phyloP scores from a whole-genome alignment of 148 eudicot species.

The Silene conica region DNA sequence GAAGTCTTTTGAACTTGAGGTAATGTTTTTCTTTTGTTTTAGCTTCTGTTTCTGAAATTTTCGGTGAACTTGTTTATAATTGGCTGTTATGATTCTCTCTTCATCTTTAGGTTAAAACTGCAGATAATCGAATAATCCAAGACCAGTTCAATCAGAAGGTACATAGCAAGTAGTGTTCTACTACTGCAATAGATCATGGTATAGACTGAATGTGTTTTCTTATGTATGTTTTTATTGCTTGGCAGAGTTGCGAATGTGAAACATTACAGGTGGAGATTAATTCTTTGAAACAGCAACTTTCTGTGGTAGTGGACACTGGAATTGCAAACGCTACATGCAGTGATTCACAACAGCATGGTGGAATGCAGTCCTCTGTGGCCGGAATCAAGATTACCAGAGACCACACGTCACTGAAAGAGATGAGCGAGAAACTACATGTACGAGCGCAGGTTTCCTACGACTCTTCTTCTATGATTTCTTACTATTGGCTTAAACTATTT shows the following conservation, averaged over 20 bases:
- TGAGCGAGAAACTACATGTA: slow-evolving; percentile 39
- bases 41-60: neutral
- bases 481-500: neutral
- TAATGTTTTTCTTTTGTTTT: slow-evolving; percentile 14
- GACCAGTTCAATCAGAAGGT: slow-evolving; percentile 96
- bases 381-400: slow-evolving; percentile 33
- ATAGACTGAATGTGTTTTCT: neutral
- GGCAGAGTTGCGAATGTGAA: slow-evolving; percentile 76
- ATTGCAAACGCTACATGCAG: slow-evolving; percentile 26
- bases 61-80: neutral
- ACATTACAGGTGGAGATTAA: slow-evolving; percentile 56
- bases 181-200: neutral
- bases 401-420: slow-evolving; percentile 30
- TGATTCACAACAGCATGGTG: slow-evolving; percentile 28
- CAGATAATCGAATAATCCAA: slow-evolving; percentile 92
- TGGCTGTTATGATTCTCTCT: neutral
- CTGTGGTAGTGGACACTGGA: slow-evolving; percentile 47
- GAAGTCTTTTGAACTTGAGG: slow-evolving; percentile 98
- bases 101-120: slow-evolving; percentile 70
- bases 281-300: slow-evolving; percentile 73
- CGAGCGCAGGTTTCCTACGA: slow-evolving; percentile 53
- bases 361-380: slow-evolving; percentile 22
- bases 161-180: slow-evolving; percentile 3
- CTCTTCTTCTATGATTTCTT: neutral
- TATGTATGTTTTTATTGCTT: neutral